Base-by-base conservation (phyloP, 2,329 filamentous ascomycete species). In the Ambrosiella xylebori region DNA sequence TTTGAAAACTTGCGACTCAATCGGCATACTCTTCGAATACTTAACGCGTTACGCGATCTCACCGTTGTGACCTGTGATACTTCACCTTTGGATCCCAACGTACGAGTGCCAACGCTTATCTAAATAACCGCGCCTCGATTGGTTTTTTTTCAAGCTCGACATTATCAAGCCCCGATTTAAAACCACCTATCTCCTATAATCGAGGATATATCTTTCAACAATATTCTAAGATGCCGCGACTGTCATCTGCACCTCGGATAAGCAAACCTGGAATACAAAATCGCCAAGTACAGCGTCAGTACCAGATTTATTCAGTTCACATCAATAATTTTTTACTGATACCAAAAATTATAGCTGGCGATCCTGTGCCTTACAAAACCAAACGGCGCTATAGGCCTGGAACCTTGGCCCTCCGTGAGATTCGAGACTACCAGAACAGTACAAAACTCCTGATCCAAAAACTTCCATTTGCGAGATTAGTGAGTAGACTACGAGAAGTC, bases 371-470 rank as follows among this genome's bases (percentile, higher is more conserved):
- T 1, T 73, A 77, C 60, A 73, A 71, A 60, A 76, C 76, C 63
- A 80, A 76, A 63, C 78, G 78, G 63, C 79, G 86, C 63, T 89
- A 88, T 67, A 79, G 75, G 59, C 86, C 86, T 1, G 89, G 89
- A 66, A 96, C 90, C 49, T 78, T 88, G 64, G 91, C 93, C 57
- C 78, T 97, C 58, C 85, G 86, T 71, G 91, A 97, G 74, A 97
- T 97, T 70, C 79, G 90, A 69, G 82, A 81, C 66, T 94, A 94
- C 70, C 93, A 97, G 73, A 86, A 84, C 71, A 86, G 82, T 62
- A 95, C 88, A 61, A 90, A 97, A 66, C 80, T 97, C 37, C 74
- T 97, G 54, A 78, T 97, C 63, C 77, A 78, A 64, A 90, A 89
- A 71, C 76, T 90, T 7, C 86, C 87, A 12, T 91, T 93, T 71